These are phyloP conservation scores for Pezicula rhizophila DNA, from an alignment of 2,329 filamentous ascomycete genomes.

Conservation along the genomic window DNA sequence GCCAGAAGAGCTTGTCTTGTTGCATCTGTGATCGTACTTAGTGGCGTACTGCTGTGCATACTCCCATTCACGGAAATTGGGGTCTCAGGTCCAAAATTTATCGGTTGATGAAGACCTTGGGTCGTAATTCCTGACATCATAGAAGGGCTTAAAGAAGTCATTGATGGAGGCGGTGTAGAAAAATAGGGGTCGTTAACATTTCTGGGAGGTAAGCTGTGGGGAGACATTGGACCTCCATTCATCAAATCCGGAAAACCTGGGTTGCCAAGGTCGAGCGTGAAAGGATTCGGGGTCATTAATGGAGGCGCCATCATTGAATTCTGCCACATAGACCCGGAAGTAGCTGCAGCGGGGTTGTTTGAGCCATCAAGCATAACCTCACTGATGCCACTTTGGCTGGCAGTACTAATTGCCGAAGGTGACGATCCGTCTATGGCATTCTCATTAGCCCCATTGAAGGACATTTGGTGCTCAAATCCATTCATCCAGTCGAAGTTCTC, in stretches of 20 bases:
- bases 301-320: constrained; percentile 63
- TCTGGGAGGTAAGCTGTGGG: constrained; percentile 67
- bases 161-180: constrained; percentile 67
- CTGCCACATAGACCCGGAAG: constrained; percentile 60
- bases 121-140: constrained; percentile 59
- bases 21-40: constrained; percentile 59
- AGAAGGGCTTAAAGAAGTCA: constrained; percentile 68
- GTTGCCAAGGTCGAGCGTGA: constrained; percentile 68
- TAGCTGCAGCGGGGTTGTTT: constrained; percentile 52
- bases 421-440: constrained; percentile 87
- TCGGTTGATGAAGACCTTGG: constrained; percentile 58
- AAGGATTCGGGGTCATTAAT: constrained; percentile 59
- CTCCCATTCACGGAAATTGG: constrained; percentile 62
- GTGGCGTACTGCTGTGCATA: constrained; percentile 49
- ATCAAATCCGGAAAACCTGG: constrained; percentile 73
- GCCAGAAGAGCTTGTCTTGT: constrained; percentile 56
- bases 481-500: constrained; percentile 81
- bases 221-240: constrained; percentile 66
- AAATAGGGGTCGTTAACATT: constrained; percentile 70
- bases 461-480: constrained; percentile 73
- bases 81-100: constrained; percentile 67
- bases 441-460: constrained; percentile 64
- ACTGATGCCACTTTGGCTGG: constrained; percentile 84
- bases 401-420: constrained; percentile 90
- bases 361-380: constrained; percentile 86